These are phyloP conservation scores for Kodamaea lidongshanica DNA, from an alignment of 805 yeast genomes.

Conservation along the genomic window DNA sequence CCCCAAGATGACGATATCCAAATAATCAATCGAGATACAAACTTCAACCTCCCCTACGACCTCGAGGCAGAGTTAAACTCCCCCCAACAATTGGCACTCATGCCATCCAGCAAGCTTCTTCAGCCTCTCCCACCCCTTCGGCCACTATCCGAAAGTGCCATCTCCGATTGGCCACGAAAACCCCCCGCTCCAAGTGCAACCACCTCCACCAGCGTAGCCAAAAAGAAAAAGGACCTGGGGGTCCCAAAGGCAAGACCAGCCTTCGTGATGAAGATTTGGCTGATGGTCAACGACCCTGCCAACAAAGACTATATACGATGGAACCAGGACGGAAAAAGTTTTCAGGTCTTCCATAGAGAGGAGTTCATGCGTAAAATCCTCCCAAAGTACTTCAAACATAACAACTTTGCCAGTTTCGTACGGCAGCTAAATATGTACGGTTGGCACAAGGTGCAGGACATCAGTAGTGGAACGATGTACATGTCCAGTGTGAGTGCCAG, in stretches of 20 bases:
- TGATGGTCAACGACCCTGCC: slow-evolving; percentile 79
- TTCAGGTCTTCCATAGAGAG: slow-evolving; percentile 80
- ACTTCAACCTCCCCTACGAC: slow-evolving; percentile 4
- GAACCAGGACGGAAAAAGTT: slow-evolving; percentile 79
- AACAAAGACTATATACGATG: slow-evolving; percentile 73
- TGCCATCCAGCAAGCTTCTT: slow-evolving; percentile 8
- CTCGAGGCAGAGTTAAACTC: slow-evolving; percentile 1
- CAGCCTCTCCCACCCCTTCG: slow-evolving; percentile 22
- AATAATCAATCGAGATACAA: slow-evolving; percentile 15
- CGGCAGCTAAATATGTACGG: slow-evolving; percentile 98
- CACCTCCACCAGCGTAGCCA: slow-evolving; percentile 9
- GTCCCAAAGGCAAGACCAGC: slow-evolving; percentile 69
- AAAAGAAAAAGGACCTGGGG: slow-evolving; percentile 26
- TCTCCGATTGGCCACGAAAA: slow-evolving; percentile 17
- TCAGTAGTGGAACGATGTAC: slow-evolving; percentile 63
- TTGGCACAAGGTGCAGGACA: slow-evolving; percentile 97
- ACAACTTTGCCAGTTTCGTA: slow-evolving; percentile 91
- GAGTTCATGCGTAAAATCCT: slow-evolving; percentile 74
- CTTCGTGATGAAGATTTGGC: slow-evolving; percentile 90
- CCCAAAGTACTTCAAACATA: slow-evolving; percentile 92
- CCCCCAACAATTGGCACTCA: slow-evolving; percentile 5
- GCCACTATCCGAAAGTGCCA: slow-evolving; percentile 26
- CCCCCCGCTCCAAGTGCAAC: slow-evolving; percentile 1
- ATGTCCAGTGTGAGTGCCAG: slow-evolving; percentile 19
- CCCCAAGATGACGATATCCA: slow-evolving; percentile 17